Evolutionary conservation across 108 stramenopile genomes (phyloP).

Genomic region (Skeletonema tropicum): DNA sequence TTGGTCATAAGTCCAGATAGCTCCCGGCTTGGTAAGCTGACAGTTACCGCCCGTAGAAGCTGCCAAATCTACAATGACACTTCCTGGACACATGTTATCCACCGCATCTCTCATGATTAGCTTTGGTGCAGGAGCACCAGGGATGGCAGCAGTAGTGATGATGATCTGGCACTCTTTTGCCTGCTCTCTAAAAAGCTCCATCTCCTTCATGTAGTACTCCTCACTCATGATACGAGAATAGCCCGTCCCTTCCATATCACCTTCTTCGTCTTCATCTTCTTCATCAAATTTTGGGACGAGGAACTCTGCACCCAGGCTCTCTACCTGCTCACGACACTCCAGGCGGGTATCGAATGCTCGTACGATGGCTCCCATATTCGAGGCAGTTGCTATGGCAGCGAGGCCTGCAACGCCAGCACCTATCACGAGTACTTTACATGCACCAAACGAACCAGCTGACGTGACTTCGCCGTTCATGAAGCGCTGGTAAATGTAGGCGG

Average conservation of each 20-base stretch:
- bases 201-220: constrained; percentile 71
- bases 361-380: constrained; percentile 91
- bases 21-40: constrained; percentile 70
- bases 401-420: constrained; percentile 93
- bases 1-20: constrained; percentile 61
- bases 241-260: constrained; percentile 47
- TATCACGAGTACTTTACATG: constrained; percentile 87
- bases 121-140: constrained; percentile 81
- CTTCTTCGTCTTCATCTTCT: constrained; percentile 58
- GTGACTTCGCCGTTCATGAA: constrained; percentile 89
- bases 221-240: constrained; percentile 94
- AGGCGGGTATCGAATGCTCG: constrained; percentile 87
- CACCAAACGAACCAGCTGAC: constrained; percentile 84
- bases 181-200: constrained; percentile 77
- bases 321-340: constrained; percentile 90
- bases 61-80: constrained; percentile 90
- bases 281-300: constrained; percentile 63
- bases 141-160: constrained; percentile 92
- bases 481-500: constrained; percentile 75
- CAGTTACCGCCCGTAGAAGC: constrained; percentile 91
- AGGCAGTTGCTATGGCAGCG: constrained; percentile 85
- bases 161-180: constrained; percentile 77
- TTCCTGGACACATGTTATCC: constrained; percentile 72
- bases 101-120: constrained; percentile 88
- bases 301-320: constrained; percentile 87